Evolutionary conservation across 768 basidiomycete species (phyloP).

Genomic region (Termitomyces sp.): DNA sequence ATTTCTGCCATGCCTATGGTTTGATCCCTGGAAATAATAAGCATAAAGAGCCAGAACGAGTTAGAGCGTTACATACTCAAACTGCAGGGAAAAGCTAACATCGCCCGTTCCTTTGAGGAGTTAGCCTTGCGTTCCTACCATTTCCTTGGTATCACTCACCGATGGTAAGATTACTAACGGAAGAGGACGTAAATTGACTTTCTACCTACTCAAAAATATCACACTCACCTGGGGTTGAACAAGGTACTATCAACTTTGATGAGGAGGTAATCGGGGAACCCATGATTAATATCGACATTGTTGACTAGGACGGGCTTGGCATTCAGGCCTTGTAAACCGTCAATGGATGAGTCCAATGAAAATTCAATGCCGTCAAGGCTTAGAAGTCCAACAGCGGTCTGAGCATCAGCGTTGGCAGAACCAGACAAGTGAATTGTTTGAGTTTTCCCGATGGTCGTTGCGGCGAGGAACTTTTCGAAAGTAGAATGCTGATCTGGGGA

Average conservation of each 20-base stretch:
- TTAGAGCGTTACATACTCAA: slow-evolving; percentile 33
- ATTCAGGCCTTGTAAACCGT: slow-evolving; percentile 59
- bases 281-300: slow-evolving; percentile 61
- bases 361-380: slow-evolving; percentile 53
- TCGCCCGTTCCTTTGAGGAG: slow-evolving; percentile 49
- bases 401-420: slow-evolving; percentile 47
- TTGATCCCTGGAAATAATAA: slow-evolving; percentile 29
- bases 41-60: not conserved
- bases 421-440: slow-evolving; percentile 50
- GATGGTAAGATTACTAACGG: slow-evolving; percentile 35
- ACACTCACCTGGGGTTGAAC: slow-evolving; percentile 56
- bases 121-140: slow-evolving; percentile 17
- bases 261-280: slow-evolving; percentile 59
- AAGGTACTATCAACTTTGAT: slow-evolving; percentile 57
- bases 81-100: slow-evolving; percentile 53
- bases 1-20: slow-evolving; percentile 55
- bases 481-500: slow-evolving; percentile 37
- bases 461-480: slow-evolving; percentile 60
- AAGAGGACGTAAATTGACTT: not conserved
- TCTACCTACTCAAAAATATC: slow-evolving; percentile 19
- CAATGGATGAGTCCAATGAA: slow-evolving; percentile 50
- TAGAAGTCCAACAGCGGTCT: slow-evolving; percentile 62
- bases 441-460: slow-evolving; percentile 42
- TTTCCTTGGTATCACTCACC: slow-evolving; percentile 18
- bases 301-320: slow-evolving; percentile 50